Base-by-base conservation (phyloP, 106 monocot genomes). In the Platanthera zijinensis region DNA sequence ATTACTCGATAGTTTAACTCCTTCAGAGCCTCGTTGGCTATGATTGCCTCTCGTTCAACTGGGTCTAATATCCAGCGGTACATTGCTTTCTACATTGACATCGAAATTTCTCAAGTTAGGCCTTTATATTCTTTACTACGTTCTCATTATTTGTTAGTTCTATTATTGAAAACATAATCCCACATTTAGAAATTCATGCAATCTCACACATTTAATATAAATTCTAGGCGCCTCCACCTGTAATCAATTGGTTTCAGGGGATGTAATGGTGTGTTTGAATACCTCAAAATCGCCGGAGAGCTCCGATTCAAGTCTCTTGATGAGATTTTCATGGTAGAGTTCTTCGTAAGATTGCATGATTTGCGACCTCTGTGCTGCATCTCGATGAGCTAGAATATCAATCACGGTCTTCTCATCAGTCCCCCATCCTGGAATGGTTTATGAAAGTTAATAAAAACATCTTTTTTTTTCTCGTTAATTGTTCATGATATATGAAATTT, bases 341-440 rank as follows among this genome's bases (percentile, higher is more conserved):
- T 90, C 82, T 86, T 96, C 84, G 52, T 96, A 96, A 1, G 84
- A 86, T 62, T 77, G 3, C 50, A 14, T 71, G 61, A 96, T 90
- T 69, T 85, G 87, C 74, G 75, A 79, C 75, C 92, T 87, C 51
- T 96, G 95, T 28, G 72, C 69, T 50, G 95, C 86, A 85, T 89
- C 80, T 62, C 95, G 79, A 61, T 96, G 88, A 9, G 95, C 83
- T 48, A 96, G 71, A 13, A 96, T 53, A 3, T 45, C 56, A 51
- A 92, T 92, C 63, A 96, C 75, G 4, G 63, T 75, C 90, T 90
- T 90, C 85, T 96, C 92, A 79, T 96, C 92, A 17, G 95, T 92
- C 7, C 90, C 95, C 90, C 90, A 96, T 75, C 92, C 92, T 92
- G 10, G 50, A 15, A 75, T 39, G 39, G 39, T 39, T 39, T 39